Base-by-base conservation (phyloP, 1,284 basidiomycete genomes). In the Irpex sp. region DNA sequence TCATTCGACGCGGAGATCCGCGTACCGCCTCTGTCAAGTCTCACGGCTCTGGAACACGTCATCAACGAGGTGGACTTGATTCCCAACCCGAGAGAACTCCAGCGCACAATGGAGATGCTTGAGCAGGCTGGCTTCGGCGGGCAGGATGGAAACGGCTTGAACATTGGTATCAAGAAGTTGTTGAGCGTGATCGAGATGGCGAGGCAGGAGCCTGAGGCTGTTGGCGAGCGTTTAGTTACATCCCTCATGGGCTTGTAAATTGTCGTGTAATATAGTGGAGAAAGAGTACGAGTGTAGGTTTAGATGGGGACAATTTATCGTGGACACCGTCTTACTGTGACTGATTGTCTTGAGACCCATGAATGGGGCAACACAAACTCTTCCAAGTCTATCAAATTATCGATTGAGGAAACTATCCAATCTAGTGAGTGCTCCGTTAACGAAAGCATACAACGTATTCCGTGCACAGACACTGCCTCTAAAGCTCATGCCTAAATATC, bases 121-220 rank as follows among this genome's bases (percentile, higher is more conserved):
- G 76, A 81, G 28, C 85, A 91, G 61, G 91, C 93, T 1, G 93
- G 93, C 10, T 88, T 96, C 67, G 84, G 75, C 71, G 71, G 57
- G 23, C 53, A 76, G 45, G 72, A 73, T 12, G 77, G 64, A 4
- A 65, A 37, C 4, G 62, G 61, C 21, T 67, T 96, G 69, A 87
- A 90, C 66, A 89, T 99, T 59, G 97, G 96, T 5, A 87, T 99
- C 70, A 98, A 98, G 85, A 95, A 93, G 77, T 73, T 99, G 71
- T 74, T 99, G 70, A 94, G 89, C 61, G 84, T 94, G 64, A 84
- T 96, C 21, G 96, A 99, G 80, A 98, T 98, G 96, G 93, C 96
- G 49, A 82, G 96, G 69, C 94, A 98, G 77, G 96, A 95, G 71
- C 91, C 91, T 2, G 86, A 90, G 56, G 86, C 85, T 67, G 86